Conservation (phyloP, 768 basidiomycete genomes). For the Galerina marginata region DNA sequence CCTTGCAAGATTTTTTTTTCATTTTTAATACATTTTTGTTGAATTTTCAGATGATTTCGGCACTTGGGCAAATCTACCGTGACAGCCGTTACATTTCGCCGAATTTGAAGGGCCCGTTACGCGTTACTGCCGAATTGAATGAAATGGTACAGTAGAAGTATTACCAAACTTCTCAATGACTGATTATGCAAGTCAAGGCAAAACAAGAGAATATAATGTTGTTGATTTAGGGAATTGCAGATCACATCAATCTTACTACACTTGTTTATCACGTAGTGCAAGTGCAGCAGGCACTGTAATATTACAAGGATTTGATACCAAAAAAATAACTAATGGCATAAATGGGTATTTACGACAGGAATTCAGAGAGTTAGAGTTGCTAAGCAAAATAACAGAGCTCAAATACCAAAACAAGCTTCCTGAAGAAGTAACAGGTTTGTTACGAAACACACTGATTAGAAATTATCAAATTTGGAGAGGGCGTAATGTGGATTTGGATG, state of each 20-base stretch:
- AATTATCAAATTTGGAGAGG: too few relatives aligned
- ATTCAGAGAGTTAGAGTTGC: slow-evolving; percentile 8
- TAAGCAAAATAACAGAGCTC: not conserved
- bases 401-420: slow-evolving; percentile 20
- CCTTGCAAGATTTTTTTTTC: too few relatives aligned
- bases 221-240: slow-evolving; percentile 28
- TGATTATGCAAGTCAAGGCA: slow-evolving; percentile 40
- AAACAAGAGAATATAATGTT: slow-evolving; percentile 30
- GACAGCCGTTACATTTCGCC: too few relatives aligned
- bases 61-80: too few relatives aligned
- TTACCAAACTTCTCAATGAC: slow-evolving; percentile 38
- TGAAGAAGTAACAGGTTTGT: not conserved
- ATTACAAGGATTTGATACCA: not conserved
- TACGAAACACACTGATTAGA: too few relatives aligned
- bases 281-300: not conserved
- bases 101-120: too few relatives aligned
- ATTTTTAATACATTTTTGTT: too few relatives aligned
- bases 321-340: not conserved
- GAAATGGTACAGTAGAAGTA: too few relatives aligned
- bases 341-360: not conserved
- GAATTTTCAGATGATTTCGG: too few relatives aligned
- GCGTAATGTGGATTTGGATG: too few relatives aligned
- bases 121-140: too few relatives aligned
- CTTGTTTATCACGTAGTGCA: slow-evolving; percentile 13
- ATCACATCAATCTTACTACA: slow-evolving; percentile 35